phyloP scores from a whole-genome alignment of 23 red algal genomes.

The Agarophyton chilense region DNA sequence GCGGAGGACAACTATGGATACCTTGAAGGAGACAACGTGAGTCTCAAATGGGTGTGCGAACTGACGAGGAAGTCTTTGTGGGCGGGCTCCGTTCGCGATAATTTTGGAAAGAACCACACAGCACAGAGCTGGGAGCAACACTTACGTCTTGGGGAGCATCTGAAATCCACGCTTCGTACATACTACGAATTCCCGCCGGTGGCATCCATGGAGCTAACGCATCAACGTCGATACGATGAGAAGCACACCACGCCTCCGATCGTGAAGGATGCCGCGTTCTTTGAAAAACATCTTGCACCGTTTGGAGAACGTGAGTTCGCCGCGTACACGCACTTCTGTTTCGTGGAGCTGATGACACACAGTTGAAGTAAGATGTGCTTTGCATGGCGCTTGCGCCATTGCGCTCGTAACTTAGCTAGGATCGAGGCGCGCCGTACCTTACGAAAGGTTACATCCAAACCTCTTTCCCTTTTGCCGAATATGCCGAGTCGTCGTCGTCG shows the following conservation, averaged over 20 bases:
- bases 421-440: too few relatives aligned
- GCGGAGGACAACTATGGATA: conserved; percentile 33
- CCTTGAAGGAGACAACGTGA: conserved; percentile 20
- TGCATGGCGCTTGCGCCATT: too few relatives aligned
- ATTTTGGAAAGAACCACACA: conserved; percentile 15
- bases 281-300: background rate
- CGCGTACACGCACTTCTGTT: conserved; percentile 24
- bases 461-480: too few relatives aligned
- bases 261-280: background rate
- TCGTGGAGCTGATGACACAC: background rate
- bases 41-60: conserved; percentile 46
- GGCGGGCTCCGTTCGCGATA: background rate
- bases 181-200: conserved; percentile 38
- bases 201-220: background rate
- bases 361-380: too few relatives aligned
- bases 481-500: too few relatives aligned
- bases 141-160: background rate
- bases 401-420: too few relatives aligned
- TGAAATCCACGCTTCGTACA: background rate
- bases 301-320: background rate
- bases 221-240: background rate
- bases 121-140: conserved; percentile 18
- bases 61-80: background rate
- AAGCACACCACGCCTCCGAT: background rate
- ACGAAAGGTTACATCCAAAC: too few relatives aligned